Percentiles rank a stretch among this genome's conserved stretches.
Conservation (phyloP, 768 basidiomycete genomes). For the Leccinum fibrillosum region DNA sequence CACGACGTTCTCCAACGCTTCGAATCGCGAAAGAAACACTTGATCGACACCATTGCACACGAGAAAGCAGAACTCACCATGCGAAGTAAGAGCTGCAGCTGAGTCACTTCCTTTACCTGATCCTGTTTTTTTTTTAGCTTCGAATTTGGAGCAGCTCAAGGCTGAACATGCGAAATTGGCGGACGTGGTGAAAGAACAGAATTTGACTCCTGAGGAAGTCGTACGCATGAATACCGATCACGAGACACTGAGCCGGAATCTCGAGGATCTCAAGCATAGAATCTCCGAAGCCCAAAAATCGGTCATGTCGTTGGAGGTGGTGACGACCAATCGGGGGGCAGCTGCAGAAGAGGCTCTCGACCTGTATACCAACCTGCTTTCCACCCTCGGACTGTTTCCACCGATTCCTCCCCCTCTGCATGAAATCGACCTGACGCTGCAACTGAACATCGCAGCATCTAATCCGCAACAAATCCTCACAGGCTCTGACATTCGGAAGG, state of each 20-base stretch:
- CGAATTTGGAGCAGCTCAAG: conserved; percentile 60
- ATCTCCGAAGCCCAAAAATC: conserved; percentile 68
- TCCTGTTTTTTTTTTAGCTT: conserved; percentile 37
- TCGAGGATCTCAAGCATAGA: conserved; percentile 76
- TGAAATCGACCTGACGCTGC: conserved; percentile 72
- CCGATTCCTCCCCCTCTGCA: conserved; percentile 69
- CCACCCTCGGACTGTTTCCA: conserved; percentile 73
- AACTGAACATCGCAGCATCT: conserved; percentile 74
- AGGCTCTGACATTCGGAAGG: conserved; percentile 68
- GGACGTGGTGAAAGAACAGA: conserved; percentile 77
- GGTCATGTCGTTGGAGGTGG: conserved; percentile 80
- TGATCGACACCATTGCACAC: conserved; percentile 61
- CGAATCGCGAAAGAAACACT: conserved; percentile 64
- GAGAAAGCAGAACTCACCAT: conserved; percentile 63
- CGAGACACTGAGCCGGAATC: conserved; percentile 65
- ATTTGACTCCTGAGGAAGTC: conserved; percentile 89
- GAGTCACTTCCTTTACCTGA: background rate
- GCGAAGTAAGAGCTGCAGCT: conserved; percentile 40
- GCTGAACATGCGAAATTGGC: conserved; percentile 61
- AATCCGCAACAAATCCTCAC: conserved; percentile 65
- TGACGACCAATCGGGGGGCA: conserved; percentile 73
- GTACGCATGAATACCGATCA: conserved; percentile 88
- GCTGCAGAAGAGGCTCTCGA: conserved; percentile 81
- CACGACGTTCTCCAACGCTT: conserved; percentile 70
- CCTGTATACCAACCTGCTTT: conserved; percentile 71